These are phyloP conservation scores for Pseudogymnoascus verrucosus DNA, from an alignment of 2,329 filamentous ascomycete genomes.

Conservation along the genomic window DNA sequence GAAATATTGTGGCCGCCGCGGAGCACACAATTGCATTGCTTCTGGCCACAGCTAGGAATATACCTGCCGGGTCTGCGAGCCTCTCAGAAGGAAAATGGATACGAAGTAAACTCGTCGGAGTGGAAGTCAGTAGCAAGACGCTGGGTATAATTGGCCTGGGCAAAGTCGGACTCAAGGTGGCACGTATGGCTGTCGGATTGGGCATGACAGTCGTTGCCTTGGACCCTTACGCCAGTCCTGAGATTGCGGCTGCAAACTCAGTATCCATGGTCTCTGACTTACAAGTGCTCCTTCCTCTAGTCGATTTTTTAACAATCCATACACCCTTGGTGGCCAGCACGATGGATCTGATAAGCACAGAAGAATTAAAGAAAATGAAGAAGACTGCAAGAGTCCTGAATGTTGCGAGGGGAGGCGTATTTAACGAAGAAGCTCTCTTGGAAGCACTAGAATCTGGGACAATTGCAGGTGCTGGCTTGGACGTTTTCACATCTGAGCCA, in stretches of 20 bases:
- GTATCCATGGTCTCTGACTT: conserved; percentile 55
- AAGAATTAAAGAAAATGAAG: conserved; percentile 65
- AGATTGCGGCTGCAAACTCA: conserved; percentile 60
- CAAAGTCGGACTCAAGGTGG: conserved; percentile 77
- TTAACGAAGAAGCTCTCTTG: conserved; percentile 67
- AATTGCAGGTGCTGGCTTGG: conserved; percentile 69
- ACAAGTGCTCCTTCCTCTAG: conserved; percentile 52
- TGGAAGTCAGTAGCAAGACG: conserved; percentile 71
- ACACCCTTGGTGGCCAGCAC: conserved; percentile 74
- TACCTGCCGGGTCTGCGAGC: conserved; percentile 61
- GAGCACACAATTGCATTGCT: conserved; percentile 71
- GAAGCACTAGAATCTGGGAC: conserved; percentile 61
- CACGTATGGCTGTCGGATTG: conserved; percentile 67
- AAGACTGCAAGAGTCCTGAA: conserved; percentile 66
- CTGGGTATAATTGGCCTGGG: conserved; percentile 70
- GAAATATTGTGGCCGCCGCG: conserved; percentile 73
- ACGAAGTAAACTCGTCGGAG: conserved; percentile 62
- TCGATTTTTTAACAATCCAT: conserved; percentile 75
- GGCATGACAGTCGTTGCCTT: conserved; percentile 69
- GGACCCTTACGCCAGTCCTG: conserved; percentile 69
- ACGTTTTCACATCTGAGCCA: conserved; percentile 73
- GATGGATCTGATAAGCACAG: conserved; percentile 60
- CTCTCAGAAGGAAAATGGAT: conserved; percentile 71
- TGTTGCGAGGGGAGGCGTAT: conserved; percentile 71
- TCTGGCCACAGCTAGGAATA: conserved; percentile 65